These are phyloP conservation scores for Ceratonia siliqua DNA, from an alignment of 306 rosid species.

Conservation along the genomic window DNA sequence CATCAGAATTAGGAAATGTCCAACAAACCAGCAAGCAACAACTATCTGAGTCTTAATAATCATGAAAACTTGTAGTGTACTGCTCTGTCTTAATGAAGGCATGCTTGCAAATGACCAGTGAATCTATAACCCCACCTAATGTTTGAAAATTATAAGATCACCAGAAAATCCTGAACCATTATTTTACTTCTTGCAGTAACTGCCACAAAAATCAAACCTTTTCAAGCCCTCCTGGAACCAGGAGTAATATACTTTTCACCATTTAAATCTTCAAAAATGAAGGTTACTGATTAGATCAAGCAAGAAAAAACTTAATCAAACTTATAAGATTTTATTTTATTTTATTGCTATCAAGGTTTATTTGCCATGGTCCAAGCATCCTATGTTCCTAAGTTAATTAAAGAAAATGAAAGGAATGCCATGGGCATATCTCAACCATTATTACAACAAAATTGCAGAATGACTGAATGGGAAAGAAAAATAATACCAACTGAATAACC, in stretches of 20 bases:
- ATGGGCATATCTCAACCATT: neutral
- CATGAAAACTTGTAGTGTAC: neutral
- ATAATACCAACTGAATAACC: conserved; percentile 74
- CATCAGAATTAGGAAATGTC: neutral
- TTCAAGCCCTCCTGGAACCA: neutral
- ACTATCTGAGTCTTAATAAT: neutral
- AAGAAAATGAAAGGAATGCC: neutral
- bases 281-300: neutral
- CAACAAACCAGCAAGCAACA: neutral
- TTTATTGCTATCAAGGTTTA: neutral
- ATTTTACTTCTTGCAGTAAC: neutral
- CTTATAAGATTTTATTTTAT: neutral
- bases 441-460: conserved; percentile 11
- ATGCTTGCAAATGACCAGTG: neutral
- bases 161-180: neutral
- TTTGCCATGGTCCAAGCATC: neutral
- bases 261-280: neutral
- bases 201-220: neutral
- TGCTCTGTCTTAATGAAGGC: neutral
- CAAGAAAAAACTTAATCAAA: neutral
- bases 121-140: neutral
- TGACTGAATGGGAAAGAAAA: conserved; percentile 11
- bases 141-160: neutral
- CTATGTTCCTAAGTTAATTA: neutral
- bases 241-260: neutral